Base-by-base conservation (phyloP, 2,329 filamentous ascomycete species). In the Hirsutella minnesotensis region DNA sequence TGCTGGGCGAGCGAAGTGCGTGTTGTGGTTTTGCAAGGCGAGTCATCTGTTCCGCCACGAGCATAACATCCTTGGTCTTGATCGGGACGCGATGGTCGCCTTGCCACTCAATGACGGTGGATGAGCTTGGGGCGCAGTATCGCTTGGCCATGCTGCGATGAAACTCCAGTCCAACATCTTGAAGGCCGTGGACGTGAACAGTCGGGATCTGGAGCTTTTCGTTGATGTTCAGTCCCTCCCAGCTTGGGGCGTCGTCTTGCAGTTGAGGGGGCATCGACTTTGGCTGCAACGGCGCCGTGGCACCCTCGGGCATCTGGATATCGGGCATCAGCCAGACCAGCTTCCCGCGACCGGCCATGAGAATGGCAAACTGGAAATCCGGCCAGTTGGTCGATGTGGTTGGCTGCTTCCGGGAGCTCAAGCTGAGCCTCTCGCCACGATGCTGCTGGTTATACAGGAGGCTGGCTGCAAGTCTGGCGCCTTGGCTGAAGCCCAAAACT, bases 401-500 rank as follows among this genome's bases (percentile, higher is more conserved):
- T 3, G n/a, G 1, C 12, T 19, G 9, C 38, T 24, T 40, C 18
- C 18, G 10, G 9, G 18, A 7, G 20, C 24, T 27, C 24, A 7
- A 7, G 24, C 24, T 27, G 7, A 27, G 24, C 24, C 12, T 27
- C 24, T 13, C 21, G 20, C 38, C 39, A n/a, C 33, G 15, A 37
- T 42, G 9, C 27, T 41, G 19, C 33, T 41, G 76, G 48, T 66
- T 59, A 43, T 68, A 68, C 19, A 81, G 58, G 44, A 81, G 34
- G 46, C 73, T 77, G 1, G 69, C 72, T 3, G 66, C 67, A 4
- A 79, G 45, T 57, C 75, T 77, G 9, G 73, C 75, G 39, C 77
- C 77, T 53, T 81, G 77, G 50, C 74, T 79, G 58, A 81, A 81
- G 0, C 77, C 77, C 43, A 81, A 49, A 8, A 80, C 42, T 0